Evolutionary conservation across 1,284 basidiomycete species (phyloP).

Genomic region (Leccinum griseonigrum): DNA sequence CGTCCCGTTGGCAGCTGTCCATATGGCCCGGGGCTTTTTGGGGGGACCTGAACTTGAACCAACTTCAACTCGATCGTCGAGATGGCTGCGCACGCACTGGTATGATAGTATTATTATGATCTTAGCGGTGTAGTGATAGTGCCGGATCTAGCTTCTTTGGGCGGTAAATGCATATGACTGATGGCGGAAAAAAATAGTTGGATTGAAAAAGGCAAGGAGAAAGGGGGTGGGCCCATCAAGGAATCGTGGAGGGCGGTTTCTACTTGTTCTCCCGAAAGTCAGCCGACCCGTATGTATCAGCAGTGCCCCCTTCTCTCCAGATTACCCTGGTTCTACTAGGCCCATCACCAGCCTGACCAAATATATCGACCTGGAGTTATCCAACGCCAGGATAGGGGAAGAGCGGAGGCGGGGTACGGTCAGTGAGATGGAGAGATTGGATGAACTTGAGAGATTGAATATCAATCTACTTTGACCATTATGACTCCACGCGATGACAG

Average conservation of each 20-base stretch:
- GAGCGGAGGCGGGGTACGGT: background rate
- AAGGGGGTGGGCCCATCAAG: background rate
- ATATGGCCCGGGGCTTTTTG: background rate
- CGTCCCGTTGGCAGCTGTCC: background rate
- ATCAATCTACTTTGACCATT: background rate
- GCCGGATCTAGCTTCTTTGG: background rate
- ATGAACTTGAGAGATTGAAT: background rate
- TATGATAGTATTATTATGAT: background rate
- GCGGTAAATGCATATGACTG: background rate
- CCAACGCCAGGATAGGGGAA: background rate
- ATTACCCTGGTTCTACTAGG: background rate
- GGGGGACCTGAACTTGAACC: background rate
- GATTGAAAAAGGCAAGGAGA: background rate
- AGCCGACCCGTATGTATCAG: background rate
- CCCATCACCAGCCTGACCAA: background rate
- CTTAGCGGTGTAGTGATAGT: background rate
- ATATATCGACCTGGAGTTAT: background rate
- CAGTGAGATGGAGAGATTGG: background rate
- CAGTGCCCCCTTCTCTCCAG: background rate
- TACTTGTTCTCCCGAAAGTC: background rate
- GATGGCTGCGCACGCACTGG: background rate
- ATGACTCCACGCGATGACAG: background rate
- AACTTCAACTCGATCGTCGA: background rate
- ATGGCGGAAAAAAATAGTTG: background rate
- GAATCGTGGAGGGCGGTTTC: background rate